phyloP scores from a whole-genome alignment of 179 eudicot genomes.

The Silene coronaria region DNA sequence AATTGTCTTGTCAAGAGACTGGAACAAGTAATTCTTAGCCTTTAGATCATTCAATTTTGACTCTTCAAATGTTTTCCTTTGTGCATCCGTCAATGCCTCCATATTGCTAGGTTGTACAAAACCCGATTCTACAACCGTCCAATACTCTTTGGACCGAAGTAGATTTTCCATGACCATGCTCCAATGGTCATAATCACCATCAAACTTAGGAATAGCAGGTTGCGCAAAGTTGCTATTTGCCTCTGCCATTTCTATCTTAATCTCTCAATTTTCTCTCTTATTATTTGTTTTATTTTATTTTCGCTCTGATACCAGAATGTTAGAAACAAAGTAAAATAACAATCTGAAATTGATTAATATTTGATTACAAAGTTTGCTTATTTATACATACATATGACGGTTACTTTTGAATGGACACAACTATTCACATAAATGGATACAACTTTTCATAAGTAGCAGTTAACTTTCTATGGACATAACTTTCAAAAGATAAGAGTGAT shows the following conservation, averaged over 20 bases:
- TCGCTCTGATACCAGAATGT: slow-evolving; percentile 9
- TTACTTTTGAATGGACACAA: background rate
- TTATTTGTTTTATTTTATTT: background rate
- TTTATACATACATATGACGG: background rate
- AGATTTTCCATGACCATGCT: slow-evolving; percentile 19
- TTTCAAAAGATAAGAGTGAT: too few relatives aligned
- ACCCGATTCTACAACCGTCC: background rate
- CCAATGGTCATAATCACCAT: slow-evolving; percentile 21
- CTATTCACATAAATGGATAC: background rate
- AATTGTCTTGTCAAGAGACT: background rate
- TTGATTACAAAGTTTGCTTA: background rate
- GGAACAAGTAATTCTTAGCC: slow-evolving; percentile 12
- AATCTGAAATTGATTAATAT: background rate
- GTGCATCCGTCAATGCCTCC: background rate
- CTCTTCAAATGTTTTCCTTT: background rate
- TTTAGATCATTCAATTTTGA: slow-evolving; percentile 8
- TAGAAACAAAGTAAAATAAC: background rate
- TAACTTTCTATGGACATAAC: background rate
- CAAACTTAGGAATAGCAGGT: slow-evolving; percentile 8
- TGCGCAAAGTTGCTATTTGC: slow-evolving; percentile 3
- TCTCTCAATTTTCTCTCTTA: background rate
- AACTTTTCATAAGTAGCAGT: background rate
- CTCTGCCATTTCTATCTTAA: background rate
- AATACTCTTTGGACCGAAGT: slow-evolving; percentile 8
- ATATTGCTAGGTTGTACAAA: background rate